A percentile compares a stretch with the other conserved stretches of the same genome.
Evolutionary conservation across 192 early-diverging fungal species (phyloP).

Genomic region (Powellomyces hirtus): DNA sequence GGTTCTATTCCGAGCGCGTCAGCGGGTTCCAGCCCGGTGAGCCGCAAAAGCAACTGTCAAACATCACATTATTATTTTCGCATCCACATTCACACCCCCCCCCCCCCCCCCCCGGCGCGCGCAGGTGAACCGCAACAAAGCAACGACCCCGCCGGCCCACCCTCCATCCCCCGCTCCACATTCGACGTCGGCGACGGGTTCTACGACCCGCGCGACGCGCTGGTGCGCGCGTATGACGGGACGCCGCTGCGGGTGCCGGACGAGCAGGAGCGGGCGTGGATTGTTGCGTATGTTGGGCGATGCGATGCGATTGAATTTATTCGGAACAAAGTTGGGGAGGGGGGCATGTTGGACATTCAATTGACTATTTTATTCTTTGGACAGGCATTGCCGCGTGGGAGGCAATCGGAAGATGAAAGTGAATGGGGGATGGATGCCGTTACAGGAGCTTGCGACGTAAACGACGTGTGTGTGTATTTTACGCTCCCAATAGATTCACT

Average conservation of each 20-base stretch:
- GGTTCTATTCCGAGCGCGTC: slow-evolving; percentile 52
- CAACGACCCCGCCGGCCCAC: slow-evolving; percentile 25
- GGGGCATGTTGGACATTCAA: neutral
- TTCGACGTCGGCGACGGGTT: slow-evolving; percentile 40
- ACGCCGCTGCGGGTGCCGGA: slow-evolving; percentile 13
- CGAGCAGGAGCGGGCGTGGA: slow-evolving; percentile 36
- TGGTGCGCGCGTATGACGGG: slow-evolving; percentile 29
- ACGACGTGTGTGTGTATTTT: no score
- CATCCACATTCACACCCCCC: slow-evolving; percentile 1
- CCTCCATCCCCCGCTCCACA: slow-evolving; percentile 22
- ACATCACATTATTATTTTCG: neutral
- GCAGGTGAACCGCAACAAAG: slow-evolving; percentile 36
- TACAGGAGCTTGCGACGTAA: neutral
- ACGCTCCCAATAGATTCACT: no score
- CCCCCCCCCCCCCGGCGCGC: neutral
- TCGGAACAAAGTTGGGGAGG: neutral
- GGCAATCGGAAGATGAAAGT: neutral
- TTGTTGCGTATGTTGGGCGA: slow-evolving; percentile 17
- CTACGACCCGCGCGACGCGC: slow-evolving; percentile 20
- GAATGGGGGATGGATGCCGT: slow-evolving; percentile 7
- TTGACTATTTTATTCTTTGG: neutral
- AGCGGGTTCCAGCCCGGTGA: slow-evolving; percentile 44
- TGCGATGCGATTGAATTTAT: neutral
- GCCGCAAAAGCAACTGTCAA: neutral
- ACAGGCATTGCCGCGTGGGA: slow-evolving; percentile 24